Percentiles rank a stretch among this genome's conserved stretches.
Evolutionary conservation across 805 yeast genomes (phyloP).

Genomic region (Candida yuanshanica): DNA sequence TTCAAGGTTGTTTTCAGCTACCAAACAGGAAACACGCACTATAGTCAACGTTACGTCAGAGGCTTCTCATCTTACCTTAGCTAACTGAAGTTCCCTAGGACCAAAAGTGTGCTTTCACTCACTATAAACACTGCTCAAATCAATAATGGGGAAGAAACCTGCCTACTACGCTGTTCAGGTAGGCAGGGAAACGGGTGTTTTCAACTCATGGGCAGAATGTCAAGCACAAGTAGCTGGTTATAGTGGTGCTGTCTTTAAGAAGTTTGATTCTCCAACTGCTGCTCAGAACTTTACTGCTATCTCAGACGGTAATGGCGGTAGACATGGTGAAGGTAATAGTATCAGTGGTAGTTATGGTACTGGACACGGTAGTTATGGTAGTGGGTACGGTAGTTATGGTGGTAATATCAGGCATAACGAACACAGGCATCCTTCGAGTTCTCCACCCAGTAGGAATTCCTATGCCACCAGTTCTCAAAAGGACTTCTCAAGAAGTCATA

Average conservation of each 20-base stretch:
- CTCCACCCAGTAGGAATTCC: too few relatives aligned
- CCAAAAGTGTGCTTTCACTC: too few relatives aligned
- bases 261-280: constrained; percentile 36
- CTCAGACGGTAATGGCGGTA: neutral
- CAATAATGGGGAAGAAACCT: constrained; percentile 9
- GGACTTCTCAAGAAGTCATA: neutral
- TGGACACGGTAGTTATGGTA: neutral
- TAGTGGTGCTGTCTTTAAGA: constrained; percentile 30
- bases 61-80: too few relatives aligned
- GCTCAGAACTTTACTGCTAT: constrained; percentile 39
- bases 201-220: constrained; percentile 52
- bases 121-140: neutral
- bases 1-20: too few relatives aligned
- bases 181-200: constrained; percentile 56
- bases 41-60: too few relatives aligned
- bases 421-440: too few relatives aligned
- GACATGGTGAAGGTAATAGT: neutral
- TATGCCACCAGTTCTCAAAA: neutral
- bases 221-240: constrained; percentile 45
- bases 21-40: too few relatives aligned
- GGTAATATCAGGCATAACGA: neutral
- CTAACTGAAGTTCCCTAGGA: neutral
- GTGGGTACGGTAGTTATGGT: too few relatives aligned
- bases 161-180: constrained; percentile 47
- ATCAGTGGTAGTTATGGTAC: neutral